Percentiles rank a stretch among this genome's conserved stretches.
Evolutionary conservation across 139 green algal genomes (phyloP).

Genomic region (Micromonas pusilla): DNA sequence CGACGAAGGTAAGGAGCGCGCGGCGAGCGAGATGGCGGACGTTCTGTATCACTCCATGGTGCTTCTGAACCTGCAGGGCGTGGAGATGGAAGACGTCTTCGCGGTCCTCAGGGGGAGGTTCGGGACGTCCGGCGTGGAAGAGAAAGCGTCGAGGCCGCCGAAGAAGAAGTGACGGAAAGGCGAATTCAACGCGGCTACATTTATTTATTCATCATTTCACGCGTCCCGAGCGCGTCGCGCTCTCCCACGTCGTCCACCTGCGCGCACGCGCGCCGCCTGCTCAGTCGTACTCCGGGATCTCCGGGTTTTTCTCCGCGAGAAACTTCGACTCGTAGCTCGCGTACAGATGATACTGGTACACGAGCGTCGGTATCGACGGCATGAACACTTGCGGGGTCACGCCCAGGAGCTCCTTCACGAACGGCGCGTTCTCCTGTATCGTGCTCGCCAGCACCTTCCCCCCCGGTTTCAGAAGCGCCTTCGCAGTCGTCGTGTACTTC

Average conservation of each 20-base stretch:
- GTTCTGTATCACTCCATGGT: slow-evolving; percentile 97
- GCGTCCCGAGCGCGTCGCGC: too few species aligned
- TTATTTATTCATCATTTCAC: too few species aligned
- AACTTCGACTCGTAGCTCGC: slow-evolving; percentile 44
- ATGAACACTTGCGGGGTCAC: slow-evolving; percentile 45
- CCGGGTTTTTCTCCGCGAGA: slow-evolving; percentile 36
- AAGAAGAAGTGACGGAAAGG: neutral
- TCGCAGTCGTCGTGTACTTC: slow-evolving; percentile 43
- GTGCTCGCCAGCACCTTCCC: slow-evolving; percentile 56
- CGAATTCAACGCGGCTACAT: too few species aligned
- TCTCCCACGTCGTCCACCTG: neutral
- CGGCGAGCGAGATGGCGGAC: slow-evolving; percentile 86
- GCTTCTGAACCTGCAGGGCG: slow-evolving; percentile 65
- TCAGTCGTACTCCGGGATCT: slow-evolving; percentile 39
- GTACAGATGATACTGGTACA: slow-evolving; percentile 65
- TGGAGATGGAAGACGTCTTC: slow-evolving; percentile 72
- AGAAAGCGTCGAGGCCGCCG: slow-evolving; percentile 67
- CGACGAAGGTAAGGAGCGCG: slow-evolving; percentile 73
- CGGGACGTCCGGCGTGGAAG: slow-evolving; percentile 71
- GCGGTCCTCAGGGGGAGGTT: slow-evolving; percentile 60
- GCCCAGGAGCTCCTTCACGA: slow-evolving; percentile 49
- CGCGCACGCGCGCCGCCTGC: neutral
- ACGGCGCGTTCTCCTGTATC: slow-evolving; percentile 52
- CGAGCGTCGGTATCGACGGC: slow-evolving; percentile 61
- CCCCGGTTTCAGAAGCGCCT: slow-evolving; percentile 16